Base-by-base conservation (phyloP, 768 basidiomycete genomes). In the Asterophora parasitica region DNA sequence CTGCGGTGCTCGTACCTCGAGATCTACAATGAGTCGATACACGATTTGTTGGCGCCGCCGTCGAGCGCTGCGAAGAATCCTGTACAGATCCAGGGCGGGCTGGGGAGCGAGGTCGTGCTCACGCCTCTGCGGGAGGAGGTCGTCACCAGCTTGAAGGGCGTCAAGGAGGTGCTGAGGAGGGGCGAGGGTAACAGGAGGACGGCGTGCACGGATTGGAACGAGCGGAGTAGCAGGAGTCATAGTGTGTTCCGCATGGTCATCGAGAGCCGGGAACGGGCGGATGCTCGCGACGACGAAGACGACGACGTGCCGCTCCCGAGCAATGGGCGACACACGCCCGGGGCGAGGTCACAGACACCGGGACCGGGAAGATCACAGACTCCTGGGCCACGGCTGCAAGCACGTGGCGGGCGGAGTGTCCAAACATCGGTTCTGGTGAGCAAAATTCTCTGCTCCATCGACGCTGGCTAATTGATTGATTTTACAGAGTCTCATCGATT, bases 131-230 rank as follows among this genome's bases (percentile, higher is more conserved):
- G 87, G 33, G 95, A 97, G 61, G 91, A 94, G 61, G 92, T 94
- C 2, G 91, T 98, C n/a, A 92, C 90, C 11, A 88, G 86, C 56
- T 71, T 95, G 23, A 87, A 86, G 57, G 79, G 87, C 32, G 91
- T 98, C 11, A 79, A 82, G 44, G 89, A 90, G 50, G 86, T 97
- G 4, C 68, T 99, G 56, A 76, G 79, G 58, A 72, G 91, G 17
- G 95, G 95, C 4, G 92, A 96, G 62, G 81, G 85, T 3, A 84
- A 91, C 58, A 72, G 95, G 42, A 74, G 92, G 51, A 96, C 93
- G 3, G 94, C 93, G 0, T 89, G 83, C 56, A 99, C 96, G n/a
- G 95, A 99, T 60, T 99, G 95, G 95, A 99, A 99, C 61, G 88
- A 93, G 58, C 71, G 95, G 49, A 93, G 90, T 69, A 92, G 90